These are phyloP conservation scores for Filosporella fistucella DNA, from an alignment of 495 filamentous ascomycete genomes.

Conservation along the genomic window DNA sequence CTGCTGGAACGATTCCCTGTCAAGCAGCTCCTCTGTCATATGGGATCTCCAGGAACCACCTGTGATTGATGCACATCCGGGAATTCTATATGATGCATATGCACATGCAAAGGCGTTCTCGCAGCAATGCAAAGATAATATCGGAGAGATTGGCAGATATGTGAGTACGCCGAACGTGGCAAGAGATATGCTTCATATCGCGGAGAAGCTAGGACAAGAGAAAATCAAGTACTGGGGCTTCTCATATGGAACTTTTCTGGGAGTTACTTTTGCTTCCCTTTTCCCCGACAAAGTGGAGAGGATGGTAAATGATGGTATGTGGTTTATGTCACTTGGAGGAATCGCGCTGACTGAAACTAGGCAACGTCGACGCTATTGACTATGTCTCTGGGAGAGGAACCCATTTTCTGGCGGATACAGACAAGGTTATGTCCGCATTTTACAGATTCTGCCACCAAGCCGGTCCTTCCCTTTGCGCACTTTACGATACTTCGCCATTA, in stretches of 20 bases:
- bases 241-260: constrained; percentile 48
- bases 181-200: constrained; percentile 37
- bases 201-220: constrained; percentile 29
- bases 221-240: constrained; percentile 52
- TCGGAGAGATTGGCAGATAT: constrained; percentile 25
- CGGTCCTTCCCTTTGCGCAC: constrained; percentile 41
- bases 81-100: constrained; percentile 34
- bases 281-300: constrained; percentile 43
- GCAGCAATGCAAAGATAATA: constrained; percentile 25
- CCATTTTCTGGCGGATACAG: constrained; percentile 46
- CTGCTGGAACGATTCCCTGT: constrained; percentile 33
- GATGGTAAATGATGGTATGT: constrained; percentile 36
- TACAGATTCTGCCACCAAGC: constrained; percentile 46
- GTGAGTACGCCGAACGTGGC: constrained; percentile 36
- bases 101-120: constrained; percentile 34
- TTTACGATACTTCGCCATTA: constrained; percentile 37
- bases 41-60: constrained; percentile 35
- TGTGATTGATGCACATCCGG: constrained; percentile 34
- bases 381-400: constrained; percentile 41
- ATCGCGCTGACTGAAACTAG: constrained; percentile 9
- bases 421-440: constrained; percentile 48
- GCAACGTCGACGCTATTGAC: constrained; percentile 35
- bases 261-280: constrained; percentile 45
- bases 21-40: constrained; percentile 26
- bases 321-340: constrained; percentile 21